Evolutionary conservation across 2,329 filamentous ascomycete genomes (phyloP).

Genomic region (Pseudonectria buxi): DNA sequence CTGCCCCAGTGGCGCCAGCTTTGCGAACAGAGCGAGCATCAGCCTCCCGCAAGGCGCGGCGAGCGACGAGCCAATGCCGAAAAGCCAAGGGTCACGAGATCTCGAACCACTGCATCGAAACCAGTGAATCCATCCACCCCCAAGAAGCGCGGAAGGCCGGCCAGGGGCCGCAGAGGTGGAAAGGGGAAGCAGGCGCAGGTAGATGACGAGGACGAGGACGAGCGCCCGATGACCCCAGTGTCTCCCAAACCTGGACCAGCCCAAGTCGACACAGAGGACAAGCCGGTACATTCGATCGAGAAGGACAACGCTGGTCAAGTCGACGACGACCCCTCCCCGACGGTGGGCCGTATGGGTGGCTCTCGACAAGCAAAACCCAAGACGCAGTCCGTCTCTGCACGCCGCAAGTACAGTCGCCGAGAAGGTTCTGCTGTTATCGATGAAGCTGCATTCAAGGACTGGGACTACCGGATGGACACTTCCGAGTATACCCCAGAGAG

Average conservation of each 20-base stretch:
- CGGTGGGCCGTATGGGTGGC: constrained; percentile 42
- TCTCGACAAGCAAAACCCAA: constrained; percentile 47
- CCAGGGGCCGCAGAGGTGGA: constrained; percentile 30
- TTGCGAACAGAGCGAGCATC: constrained; percentile 91
- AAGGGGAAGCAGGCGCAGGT: constrained; percentile 32
- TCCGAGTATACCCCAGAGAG: constrained; percentile 86
- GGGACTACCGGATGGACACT: constrained; percentile 82
- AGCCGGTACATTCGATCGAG: constrained; percentile 44
- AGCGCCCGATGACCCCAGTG: constrained; percentile 52
- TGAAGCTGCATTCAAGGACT: constrained; percentile 82
- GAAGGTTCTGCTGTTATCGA: constrained; percentile 76
- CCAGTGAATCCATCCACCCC: constrained; percentile 25
- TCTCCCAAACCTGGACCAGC: constrained; percentile 41
- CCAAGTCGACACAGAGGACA: constrained; percentile 17
- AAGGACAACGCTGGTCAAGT: constrained; percentile 38
- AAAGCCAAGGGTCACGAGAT: constrained; percentile 39
- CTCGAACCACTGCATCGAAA: constrained; percentile 30
- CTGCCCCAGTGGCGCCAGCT: constrained; percentile 91
- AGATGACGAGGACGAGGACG: constrained; percentile 38
- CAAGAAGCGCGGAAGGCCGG: constrained; percentile 35
- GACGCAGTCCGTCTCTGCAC: constrained; percentile 73
- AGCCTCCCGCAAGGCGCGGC: constrained; percentile 85
- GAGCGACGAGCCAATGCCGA: constrained; percentile 62
- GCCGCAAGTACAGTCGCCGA: constrained; percentile 76
- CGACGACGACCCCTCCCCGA: constrained; percentile 31